These are phyloP conservation scores for Magnusiomyces tetraspermus DNA, from an alignment of 1,139 yeast species.

Conservation along the genomic window DNA sequence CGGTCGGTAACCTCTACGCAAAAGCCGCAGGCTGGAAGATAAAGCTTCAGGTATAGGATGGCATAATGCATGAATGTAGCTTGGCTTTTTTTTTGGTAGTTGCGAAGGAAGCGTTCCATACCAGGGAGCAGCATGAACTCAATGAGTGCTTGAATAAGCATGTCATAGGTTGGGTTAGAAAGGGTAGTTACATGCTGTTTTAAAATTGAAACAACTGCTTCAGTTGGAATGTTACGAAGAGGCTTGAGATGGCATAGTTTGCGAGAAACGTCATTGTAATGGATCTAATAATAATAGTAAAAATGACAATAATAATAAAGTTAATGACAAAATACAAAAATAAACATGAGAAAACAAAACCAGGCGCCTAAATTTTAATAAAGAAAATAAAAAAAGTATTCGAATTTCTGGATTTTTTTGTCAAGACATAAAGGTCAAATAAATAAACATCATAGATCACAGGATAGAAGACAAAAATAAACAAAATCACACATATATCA, in stretches of 20 bases:
- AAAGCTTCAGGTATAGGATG: slow-evolving; percentile 33
- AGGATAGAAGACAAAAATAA: too few relatives aligned
- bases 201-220: slow-evolving; percentile 20
- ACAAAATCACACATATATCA: too few relatives aligned
- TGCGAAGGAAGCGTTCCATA: slow-evolving; percentile 26
- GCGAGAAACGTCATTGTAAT: slow-evolving; percentile 33
- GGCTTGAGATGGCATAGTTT: slow-evolving; percentile 30
- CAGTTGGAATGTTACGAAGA: slow-evolving; percentile 21
- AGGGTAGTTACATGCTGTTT: slow-evolving; percentile 19
- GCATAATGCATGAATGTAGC: slow-evolving; percentile 35
- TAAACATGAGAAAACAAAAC: background rate
- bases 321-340: too few relatives aligned
- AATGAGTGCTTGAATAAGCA: slow-evolving; percentile 22
- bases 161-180: slow-evolving; percentile 14
- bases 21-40: slow-evolving; percentile 34
- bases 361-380: background rate
- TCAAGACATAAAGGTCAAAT: too few relatives aligned
- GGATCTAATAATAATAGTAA: background rate
- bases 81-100: slow-evolving; percentile 24
- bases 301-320: background rate
- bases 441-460: too few relatives aligned
- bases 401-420: too few relatives aligned
- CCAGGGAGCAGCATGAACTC: slow-evolving; percentile 27
- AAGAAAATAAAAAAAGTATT: background rate
- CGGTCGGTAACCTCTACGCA: slow-evolving; percentile 39